Conservation (phyloP, 2,329 filamentous ascomycete genomes). For the Alternaria metachromatica region DNA sequence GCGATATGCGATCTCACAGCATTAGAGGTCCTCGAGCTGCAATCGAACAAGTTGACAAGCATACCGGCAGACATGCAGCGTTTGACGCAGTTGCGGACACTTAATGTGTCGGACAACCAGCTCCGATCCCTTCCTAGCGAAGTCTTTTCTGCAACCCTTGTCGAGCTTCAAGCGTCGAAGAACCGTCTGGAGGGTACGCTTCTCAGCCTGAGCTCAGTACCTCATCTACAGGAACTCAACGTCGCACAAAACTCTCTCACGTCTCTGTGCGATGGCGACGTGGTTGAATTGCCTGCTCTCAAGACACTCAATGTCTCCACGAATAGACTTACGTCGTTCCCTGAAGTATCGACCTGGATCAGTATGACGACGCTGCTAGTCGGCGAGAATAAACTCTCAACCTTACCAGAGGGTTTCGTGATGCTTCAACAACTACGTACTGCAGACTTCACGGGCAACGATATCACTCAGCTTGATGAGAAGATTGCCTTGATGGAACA, state of each 20-base stretch:
- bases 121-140: slow-evolving; percentile 75
- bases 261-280: slow-evolving; percentile 55
- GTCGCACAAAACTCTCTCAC: slow-evolving; percentile 77
- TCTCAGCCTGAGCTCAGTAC: slow-evolving; percentile 67
- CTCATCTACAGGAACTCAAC: slow-evolving; percentile 76
- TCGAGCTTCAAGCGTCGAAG: slow-evolving; percentile 75
- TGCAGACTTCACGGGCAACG: slow-evolving; percentile 85
- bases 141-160: slow-evolving; percentile 69
- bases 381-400: slow-evolving; percentile 80
- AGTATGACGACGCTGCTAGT: slow-evolving; percentile 75
- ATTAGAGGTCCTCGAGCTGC: slow-evolving; percentile 82
- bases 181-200: slow-evolving; percentile 78
- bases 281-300: slow-evolving; percentile 72
- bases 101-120: slow-evolving; percentile 83
- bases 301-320: slow-evolving; percentile 78
- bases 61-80: slow-evolving; percentile 73
- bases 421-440: slow-evolving; percentile 72
- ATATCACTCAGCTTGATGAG: slow-evolving; percentile 76
- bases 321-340: slow-evolving; percentile 77
- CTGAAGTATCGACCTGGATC: slow-evolving; percentile 76
- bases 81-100: slow-evolving; percentile 71
- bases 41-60: slow-evolving; percentile 76
- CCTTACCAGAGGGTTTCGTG: slow-evolving; percentile 78
- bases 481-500: slow-evolving; percentile 80
- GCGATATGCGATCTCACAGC: slow-evolving; percentile 69